Evolutionary conservation across 176 grass and related monocot genomes (phyloP).

Genomic region (Oropetium thomaeum): DNA sequence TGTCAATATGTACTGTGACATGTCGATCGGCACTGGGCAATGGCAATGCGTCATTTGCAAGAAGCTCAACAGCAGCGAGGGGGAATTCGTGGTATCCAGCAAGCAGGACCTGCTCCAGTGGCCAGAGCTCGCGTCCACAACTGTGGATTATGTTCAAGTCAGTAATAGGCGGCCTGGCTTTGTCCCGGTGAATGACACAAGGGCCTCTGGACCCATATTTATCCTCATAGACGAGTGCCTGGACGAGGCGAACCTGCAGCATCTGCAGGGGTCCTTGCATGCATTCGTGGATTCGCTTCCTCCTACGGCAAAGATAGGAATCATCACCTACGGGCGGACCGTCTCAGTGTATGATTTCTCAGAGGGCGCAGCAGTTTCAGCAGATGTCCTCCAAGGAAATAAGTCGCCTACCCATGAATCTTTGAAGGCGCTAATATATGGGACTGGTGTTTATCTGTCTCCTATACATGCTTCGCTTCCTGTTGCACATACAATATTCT

Average conservation of each 20-base stretch:
- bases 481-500: slow-evolving; percentile 90
- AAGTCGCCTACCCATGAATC: slow-evolving; percentile 79
- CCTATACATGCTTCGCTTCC: slow-evolving; percentile 83
- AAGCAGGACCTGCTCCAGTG: slow-evolving; percentile 75
- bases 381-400: slow-evolving; percentile 75
- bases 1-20: slow-evolving; percentile 75
- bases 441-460: slow-evolving; percentile 85
- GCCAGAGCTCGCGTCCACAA: slow-evolving; percentile 58
- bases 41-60: slow-evolving; percentile 96
- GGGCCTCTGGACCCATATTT: slow-evolving; percentile 76
- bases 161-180: slow-evolving; percentile 73
- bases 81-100: slow-evolving; percentile 72
- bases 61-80: slow-evolving; percentile 75
- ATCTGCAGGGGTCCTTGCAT: slow-evolving; percentile 98
- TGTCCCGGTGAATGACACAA: slow-evolving; percentile 61
- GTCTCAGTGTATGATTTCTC: slow-evolving; percentile 98
- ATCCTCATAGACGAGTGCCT: slow-evolving; percentile 92
- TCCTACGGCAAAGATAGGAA: slow-evolving; percentile 67
- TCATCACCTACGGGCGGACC: slow-evolving; percentile 88
- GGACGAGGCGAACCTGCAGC: slow-evolving; percentile 83
- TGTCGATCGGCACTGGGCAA: slow-evolving; percentile 61
- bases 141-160: slow-evolving; percentile 78
- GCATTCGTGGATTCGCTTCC: slow-evolving; percentile 88
- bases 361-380: slow-evolving; percentile 67
- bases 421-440: slow-evolving; percentile 81